Conservation (phyloP, 768 basidiomycete genomes). For the Suillus spraguei region DNA sequence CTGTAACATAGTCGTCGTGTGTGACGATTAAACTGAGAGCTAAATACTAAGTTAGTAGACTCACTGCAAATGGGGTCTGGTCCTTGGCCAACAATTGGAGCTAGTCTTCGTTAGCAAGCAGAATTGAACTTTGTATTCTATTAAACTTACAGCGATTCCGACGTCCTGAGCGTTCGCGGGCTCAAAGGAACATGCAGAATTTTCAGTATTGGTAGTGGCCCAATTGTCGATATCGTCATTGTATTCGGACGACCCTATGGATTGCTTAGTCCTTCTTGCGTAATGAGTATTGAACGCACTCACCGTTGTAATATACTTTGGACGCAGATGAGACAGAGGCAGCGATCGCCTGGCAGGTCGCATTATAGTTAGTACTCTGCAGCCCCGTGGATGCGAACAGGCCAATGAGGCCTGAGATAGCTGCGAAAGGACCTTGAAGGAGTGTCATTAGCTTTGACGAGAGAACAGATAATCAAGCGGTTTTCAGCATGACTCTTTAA, state of each 20-base stretch:
- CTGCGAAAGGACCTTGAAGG: not conserved
- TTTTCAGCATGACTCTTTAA: not conserved
- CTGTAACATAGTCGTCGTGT: no score
- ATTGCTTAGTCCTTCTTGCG: not conserved
- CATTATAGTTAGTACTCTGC: not conserved
- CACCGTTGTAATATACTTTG: slow-evolving; percentile 49
- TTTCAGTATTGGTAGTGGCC: slow-evolving; percentile 50
- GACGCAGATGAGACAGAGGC: slow-evolving; percentile 44
- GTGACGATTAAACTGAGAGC: no score
- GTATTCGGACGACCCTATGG: slow-evolving; percentile 35
- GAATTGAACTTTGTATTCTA: not conserved
- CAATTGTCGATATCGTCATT: slow-evolving; percentile 49
- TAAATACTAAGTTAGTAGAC: no score
- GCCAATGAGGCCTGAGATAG: not conserved
- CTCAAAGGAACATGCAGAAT: slow-evolving; percentile 56
- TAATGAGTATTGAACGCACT: not conserved
- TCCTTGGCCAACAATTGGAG: no score
- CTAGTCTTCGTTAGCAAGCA: no score
- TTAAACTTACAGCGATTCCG: slow-evolving; percentile 42
- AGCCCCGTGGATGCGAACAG: not conserved
- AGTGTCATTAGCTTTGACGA: not conserved
- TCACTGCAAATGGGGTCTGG: no score
- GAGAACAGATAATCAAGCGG: not conserved
- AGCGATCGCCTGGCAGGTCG: slow-evolving; percentile 39
- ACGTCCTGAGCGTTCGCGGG: slow-evolving; percentile 57